Evolutionary conservation across 164 flowering plant genomes (phyloP), one percentile per base, ranked within the genome.

Genomic region (Magnolia sinica): DNA sequence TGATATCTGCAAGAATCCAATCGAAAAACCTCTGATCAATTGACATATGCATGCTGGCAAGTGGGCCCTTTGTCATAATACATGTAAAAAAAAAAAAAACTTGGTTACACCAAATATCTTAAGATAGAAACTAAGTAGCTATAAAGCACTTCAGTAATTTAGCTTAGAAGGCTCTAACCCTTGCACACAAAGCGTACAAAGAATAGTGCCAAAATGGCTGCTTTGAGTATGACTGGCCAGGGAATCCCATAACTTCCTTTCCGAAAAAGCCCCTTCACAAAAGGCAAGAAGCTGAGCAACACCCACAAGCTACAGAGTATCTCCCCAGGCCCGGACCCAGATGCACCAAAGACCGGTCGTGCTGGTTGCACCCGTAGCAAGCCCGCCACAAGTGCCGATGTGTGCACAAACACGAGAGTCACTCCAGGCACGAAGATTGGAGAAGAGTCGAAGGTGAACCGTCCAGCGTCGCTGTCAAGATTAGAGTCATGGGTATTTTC

Each of bases 211-310:
- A 89, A 73, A 50, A 69, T 78, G 29, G 76, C 77, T 2, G 90
- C 83, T 64, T 88, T 87, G 70, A 13, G 77, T 45, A 91, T 78
- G 19, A 86, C 85, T 2, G 87, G 10, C 3, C 74, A 23, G 3
- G 92, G 93, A 55, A 91, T 85, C 59, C 92, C 95, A 80, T 83
- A 84, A 16, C 69, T 88, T 51, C 90, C 96, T 72, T 58, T 89
- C 45, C 81, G 68, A 55, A 86, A 80, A 19, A 89, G 72, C 8
- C 96, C 96, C 75, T 85, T 85, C 2, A 87, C 49, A 69, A 87
- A 89, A 0, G 88, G 89, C 78, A 79, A 68, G 65, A 87, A 88
- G 74, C 81, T 76, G 7, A 83, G 18, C 64, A 91, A 61, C 80
- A 86, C 78, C 86, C 80, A 83, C 27, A 71, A 59, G 63, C 89